Conservation (phyloP, 1,284 basidiomycete species). For the Cryptococcus jaspeensis region DNA sequence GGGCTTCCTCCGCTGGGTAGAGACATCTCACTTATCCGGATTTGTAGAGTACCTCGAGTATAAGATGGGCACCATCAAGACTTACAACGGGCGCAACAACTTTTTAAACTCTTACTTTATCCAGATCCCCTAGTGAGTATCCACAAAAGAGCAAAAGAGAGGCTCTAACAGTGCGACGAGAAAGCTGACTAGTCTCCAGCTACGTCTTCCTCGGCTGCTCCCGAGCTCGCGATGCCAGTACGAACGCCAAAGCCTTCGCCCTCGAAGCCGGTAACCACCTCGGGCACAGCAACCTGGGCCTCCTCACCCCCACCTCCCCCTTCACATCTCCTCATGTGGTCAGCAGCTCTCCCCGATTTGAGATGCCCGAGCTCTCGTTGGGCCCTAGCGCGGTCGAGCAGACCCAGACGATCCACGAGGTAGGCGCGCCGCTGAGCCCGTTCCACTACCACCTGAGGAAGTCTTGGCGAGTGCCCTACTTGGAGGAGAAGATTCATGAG, state of each 20-base stretch:
- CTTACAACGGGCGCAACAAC: slow-evolving; percentile 70
- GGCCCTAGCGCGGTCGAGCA: slow-evolving; percentile 46
- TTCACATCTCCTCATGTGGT: slow-evolving; percentile 40
- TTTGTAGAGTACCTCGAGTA: slow-evolving; percentile 69
- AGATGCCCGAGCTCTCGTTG: slow-evolving; percentile 48
- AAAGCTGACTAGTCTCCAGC: slow-evolving; percentile 20
- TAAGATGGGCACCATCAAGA: slow-evolving; percentile 73
- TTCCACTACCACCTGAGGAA: slow-evolving; percentile 72
- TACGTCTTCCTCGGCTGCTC: slow-evolving; percentile 78
- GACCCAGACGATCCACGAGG: slow-evolving; percentile 55
- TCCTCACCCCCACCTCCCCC: slow-evolving; percentile 55
- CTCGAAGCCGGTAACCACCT: slow-evolving; percentile 68
- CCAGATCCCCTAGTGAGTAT: slow-evolving; percentile 57
- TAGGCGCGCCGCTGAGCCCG: slow-evolving; percentile 63
- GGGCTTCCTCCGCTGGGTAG: neutral
- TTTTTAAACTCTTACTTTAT: slow-evolving; percentile 69
- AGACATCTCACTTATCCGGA: neutral
- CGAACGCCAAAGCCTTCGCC: slow-evolving; percentile 65
- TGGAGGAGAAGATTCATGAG: slow-evolving; percentile 69
- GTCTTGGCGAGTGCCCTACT: slow-evolving; percentile 72
- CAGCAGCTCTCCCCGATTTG: slow-evolving; percentile 34
- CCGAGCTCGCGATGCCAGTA: slow-evolving; percentile 63
- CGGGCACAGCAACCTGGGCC: slow-evolving; percentile 51
- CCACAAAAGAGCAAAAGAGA: neutral
- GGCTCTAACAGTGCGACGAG: neutral